Conservation (phyloP, 1,139 yeast species). For the Debaryomyces subglobosus region DNA sequence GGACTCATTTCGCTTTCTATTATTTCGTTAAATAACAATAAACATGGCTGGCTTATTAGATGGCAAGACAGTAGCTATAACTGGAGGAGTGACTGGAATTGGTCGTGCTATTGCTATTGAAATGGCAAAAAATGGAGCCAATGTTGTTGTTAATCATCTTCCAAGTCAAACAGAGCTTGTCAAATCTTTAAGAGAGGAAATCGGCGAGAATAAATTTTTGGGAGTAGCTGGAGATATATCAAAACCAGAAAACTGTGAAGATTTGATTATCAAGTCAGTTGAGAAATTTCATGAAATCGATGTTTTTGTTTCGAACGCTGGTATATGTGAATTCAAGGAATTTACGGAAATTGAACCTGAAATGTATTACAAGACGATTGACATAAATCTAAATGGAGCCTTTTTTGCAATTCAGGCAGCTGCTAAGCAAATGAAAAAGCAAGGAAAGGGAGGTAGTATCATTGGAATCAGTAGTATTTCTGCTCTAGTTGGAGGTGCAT, state of each 20-base stretch:
- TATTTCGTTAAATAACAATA: not conserved
- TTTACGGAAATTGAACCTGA: constrained; percentile 36
- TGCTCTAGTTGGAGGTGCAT: constrained; percentile 43
- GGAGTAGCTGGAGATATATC: constrained; percentile 36
- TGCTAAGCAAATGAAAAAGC: constrained; percentile 45
- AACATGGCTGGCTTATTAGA: constrained; percentile 13
- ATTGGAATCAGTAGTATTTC: constrained; percentile 44
- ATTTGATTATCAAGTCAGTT: constrained; percentile 29
- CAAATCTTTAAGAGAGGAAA: constrained; percentile 18
- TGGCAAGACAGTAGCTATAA: constrained; percentile 32
- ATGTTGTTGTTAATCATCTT: constrained; percentile 22
- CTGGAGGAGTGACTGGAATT: constrained; percentile 45
- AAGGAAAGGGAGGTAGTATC: constrained; percentile 50
- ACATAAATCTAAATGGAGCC: constrained; percentile 47
- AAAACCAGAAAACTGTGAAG: constrained; percentile 23
- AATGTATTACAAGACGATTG: constrained; percentile 28
- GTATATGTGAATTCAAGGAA: constrained; percentile 37
- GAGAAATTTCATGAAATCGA: constrained; percentile 35
- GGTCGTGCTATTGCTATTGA: constrained; percentile 41
- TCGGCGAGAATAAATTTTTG: constrained; percentile 21
- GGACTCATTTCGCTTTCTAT: not conserved
- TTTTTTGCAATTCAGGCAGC: constrained; percentile 50
- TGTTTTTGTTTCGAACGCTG: constrained; percentile 45
- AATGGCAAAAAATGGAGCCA: constrained; percentile 25
- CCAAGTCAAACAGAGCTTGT: constrained; percentile 21